Evolutionary conservation across 768 basidiomycete species (phyloP).

Genomic region (Russula abietina): DNA sequence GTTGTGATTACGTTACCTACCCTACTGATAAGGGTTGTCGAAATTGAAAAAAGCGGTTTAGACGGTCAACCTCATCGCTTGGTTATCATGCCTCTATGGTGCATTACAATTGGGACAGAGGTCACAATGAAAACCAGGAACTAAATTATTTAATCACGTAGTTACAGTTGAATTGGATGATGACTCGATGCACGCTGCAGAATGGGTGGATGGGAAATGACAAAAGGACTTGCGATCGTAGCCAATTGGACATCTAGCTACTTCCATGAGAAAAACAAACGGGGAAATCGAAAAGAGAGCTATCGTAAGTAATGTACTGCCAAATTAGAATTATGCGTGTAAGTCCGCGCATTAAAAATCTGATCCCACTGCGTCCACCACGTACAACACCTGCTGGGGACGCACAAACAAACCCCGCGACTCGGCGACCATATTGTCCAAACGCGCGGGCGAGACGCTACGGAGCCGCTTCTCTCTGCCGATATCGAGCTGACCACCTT

Average conservation of each 20-base stretch:
- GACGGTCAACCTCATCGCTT: no score
- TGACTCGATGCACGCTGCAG: background rate
- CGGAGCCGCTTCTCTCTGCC: conserved; percentile 52
- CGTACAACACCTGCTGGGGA: conserved; percentile 82
- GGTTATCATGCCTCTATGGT: no score
- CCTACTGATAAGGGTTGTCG: no score
- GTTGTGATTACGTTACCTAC: no score
- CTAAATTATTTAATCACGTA: conserved; percentile 8
- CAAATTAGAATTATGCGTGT: background rate
- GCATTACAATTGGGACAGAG: no score
- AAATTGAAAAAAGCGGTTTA: no score
- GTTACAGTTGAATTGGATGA: background rate
- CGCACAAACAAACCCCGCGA: conserved; percentile 73
- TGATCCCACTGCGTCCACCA: conserved; percentile 67
- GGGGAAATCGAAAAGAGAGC: background rate
- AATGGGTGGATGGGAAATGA: background rate
- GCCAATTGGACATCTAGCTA: conserved; percentile 8
- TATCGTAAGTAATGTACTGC: conserved; percentile 7
- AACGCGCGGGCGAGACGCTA: conserved; percentile 61
- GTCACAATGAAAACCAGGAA: background rate
- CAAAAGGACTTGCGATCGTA: conserved; percentile 14
- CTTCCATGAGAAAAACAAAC: background rate
- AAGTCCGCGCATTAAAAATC: conserved; percentile 18
- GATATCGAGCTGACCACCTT: conserved; percentile 49
- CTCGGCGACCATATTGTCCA: conserved; percentile 55